Evolutionary conservation across 164 flowering plant genomes (phyloP), one percentile per base, ranked within the genome.

Genomic region (Brasenia schreberi): DNA sequence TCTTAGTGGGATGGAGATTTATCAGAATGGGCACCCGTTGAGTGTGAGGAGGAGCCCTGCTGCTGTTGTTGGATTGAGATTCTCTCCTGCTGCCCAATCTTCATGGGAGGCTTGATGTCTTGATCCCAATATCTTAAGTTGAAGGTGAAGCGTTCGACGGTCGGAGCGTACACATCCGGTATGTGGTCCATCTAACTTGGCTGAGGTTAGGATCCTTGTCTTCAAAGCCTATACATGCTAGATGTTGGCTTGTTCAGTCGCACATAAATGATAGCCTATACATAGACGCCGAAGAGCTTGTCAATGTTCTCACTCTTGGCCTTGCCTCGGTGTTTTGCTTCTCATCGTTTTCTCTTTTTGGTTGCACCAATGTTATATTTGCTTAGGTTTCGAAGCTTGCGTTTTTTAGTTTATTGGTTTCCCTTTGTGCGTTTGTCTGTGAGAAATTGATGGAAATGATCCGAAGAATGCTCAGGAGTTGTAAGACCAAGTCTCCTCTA

Each of bases 301-400:
- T 33, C 39, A 49, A 49, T 5, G 10, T 71, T 67, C 79, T 42
- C 43, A 43, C 19, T 14, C 61, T 61, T 62, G 68, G 45, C 39
- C 39, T 33, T 33, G 2, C 39, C 39, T 33, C 39, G 39, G 39
- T 33, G 39, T 33, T 33, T 33, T 33, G 39, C 18, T 16, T 63
- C 77, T 75, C 70, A 67, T 67, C 67, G 62, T 64, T 64, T 63
- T 71, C 42, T 17, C 63, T 63, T 19, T 61, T 19, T 49, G 56
- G 56, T 49, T 9, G 4, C 56, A 49, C 3, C 2, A 49, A 49
- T 49, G 12, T 2, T 7, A 5, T 49, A 49, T 49, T 49, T 49
- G 56, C 4, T 49, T 9, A 6, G 3, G 56, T 49, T 2, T 49
- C 12, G 12, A 6, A 49, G 56, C 16, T 49, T 49, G 56, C 56